Evolutionary conservation across 176 grass and related monocot species (phyloP), one percentile per base, ranked within the genome.

Genomic region (Raddia distichophylla): DNA sequence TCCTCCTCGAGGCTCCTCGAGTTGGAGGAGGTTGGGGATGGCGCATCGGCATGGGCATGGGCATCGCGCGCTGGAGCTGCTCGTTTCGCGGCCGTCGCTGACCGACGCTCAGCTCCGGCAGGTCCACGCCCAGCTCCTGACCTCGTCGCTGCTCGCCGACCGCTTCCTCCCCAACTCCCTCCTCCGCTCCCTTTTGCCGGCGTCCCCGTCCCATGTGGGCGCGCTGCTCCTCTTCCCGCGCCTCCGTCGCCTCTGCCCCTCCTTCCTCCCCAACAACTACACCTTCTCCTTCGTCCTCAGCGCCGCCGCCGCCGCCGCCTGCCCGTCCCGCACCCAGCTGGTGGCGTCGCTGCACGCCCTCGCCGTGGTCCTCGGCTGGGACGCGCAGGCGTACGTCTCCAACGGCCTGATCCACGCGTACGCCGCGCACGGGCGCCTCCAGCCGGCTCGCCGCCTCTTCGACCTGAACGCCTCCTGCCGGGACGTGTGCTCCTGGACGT

Each of bases 361-460:
- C 55, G 72, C 86, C 64, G 40, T 90, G 2, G 3, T 77, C 47
- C 82, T 90, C 47, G 85, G 47, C 7, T 85, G 69, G 62, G 82
- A 86, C 73, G 75, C 74, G 57, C 89, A 88, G 71, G 56, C 56
- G 48, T 93, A 90, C 74, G 91, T 93, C 34, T 75, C 79, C 87
- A 93, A 93, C 44, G 87, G 85, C 27, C 75, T 93, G 54, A 87
- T 93, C 49, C 85, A 90, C 80, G 75, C 86, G 73, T 93, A 90
- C 85, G 79, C 91, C 62, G 71, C 79, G 13, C 77, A 42, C n/a
- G 88, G 85, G 42, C 63, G 65, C 17, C 34, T 90, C 51, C 7
- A 2, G 35, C 49, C 75, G 20, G 88, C 91, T 0, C 82, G 85
- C 53, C 71, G 62, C 58, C 59, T 88, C 58, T 91, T 93, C 79